Conservation (phyloP, 2,329 filamentous ascomycete genomes). For the Hymenoscyphus fraxineus region DNA sequence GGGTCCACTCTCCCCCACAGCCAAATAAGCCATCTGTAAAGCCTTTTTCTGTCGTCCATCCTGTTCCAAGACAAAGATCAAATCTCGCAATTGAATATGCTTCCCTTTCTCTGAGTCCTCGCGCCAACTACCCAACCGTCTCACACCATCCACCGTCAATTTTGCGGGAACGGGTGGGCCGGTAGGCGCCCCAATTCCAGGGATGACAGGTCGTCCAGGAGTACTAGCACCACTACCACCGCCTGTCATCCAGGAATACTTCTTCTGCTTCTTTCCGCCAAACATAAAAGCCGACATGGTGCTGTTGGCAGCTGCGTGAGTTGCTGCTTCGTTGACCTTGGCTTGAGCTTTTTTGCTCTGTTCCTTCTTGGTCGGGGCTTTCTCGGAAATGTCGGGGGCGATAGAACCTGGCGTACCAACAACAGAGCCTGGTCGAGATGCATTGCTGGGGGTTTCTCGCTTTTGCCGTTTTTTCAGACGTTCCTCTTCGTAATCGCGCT, state of each 20-base stretch:
- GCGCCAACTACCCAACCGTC: constrained; percentile 68
- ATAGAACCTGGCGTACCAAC: constrained; percentile 59
- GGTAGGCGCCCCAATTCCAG: constrained; percentile 36
- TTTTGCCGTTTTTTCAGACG: constrained; percentile 65
- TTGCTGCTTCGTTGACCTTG: constrained; percentile 72
- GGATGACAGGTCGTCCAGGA: constrained; percentile 37
- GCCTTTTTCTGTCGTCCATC: constrained; percentile 67
- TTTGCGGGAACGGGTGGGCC: constrained; percentile 36
- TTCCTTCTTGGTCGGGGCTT: constrained; percentile 83
- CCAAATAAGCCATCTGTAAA: constrained; percentile 45
- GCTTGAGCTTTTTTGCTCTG: constrained; percentile 69
- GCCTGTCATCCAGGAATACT: constrained; percentile 73
- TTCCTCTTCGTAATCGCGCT: constrained; percentile 69
- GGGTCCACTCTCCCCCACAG: constrained; percentile 29
- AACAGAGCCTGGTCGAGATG: constrained; percentile 46
- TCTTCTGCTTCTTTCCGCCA: constrained; percentile 62
- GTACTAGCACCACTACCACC: constrained; percentile 54
- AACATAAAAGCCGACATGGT: constrained; percentile 72
- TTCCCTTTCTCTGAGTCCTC: constrained; percentile 74
- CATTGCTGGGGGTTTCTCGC: constrained; percentile 49
- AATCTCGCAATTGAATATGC: constrained; percentile 80
- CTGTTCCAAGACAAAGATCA: constrained; percentile 73
- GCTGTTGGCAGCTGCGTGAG: constrained; percentile 76
- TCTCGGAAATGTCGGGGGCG: constrained; percentile 61
- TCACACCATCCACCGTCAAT: constrained; percentile 55